These are phyloP conservation scores for Penicillium longicatenatum DNA, from an alignment of 495 filamentous ascomycete species.

Conservation along the genomic window DNA sequence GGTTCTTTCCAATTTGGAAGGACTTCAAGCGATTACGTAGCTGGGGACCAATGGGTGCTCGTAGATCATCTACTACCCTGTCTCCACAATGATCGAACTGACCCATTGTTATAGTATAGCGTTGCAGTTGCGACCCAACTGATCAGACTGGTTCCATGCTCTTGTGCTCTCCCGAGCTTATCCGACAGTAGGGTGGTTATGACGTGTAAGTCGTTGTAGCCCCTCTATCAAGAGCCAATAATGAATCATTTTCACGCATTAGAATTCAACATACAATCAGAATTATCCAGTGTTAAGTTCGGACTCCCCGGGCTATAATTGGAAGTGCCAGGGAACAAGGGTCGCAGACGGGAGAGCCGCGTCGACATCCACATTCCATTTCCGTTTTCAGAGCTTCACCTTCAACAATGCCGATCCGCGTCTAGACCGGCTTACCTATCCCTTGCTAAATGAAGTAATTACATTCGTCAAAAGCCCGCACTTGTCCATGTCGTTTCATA, in stretches of 20 bases:
- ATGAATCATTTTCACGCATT: background rate
- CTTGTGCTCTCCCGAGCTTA: background rate
- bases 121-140: conserved; percentile 34
- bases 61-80: conserved; percentile 25
- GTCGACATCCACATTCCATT: conserved; percentile 23
- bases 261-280: background rate
- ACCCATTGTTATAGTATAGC: conserved; percentile 25
- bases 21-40: background rate
- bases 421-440: conserved; percentile 15
- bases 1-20: conserved; percentile 2
- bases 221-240: background rate
- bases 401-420: conserved; percentile 7
- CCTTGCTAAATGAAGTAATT: background rate
- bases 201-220: background rate
- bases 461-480: conserved; percentile 3
- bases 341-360: conserved; percentile 17
- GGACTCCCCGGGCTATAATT: background rate
- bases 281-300: background rate
- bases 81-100: conserved; percentile 23
- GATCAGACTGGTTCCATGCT: background rate
- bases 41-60: background rate
- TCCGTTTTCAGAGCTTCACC: conserved; percentile 18
- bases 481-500: conserved; percentile 9
- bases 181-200: background rate
- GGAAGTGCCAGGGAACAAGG: background rate